phyloP scores from a whole-genome alignment of 1,284 basidiomycete species.

The Heterobasidion occidentale region DNA sequence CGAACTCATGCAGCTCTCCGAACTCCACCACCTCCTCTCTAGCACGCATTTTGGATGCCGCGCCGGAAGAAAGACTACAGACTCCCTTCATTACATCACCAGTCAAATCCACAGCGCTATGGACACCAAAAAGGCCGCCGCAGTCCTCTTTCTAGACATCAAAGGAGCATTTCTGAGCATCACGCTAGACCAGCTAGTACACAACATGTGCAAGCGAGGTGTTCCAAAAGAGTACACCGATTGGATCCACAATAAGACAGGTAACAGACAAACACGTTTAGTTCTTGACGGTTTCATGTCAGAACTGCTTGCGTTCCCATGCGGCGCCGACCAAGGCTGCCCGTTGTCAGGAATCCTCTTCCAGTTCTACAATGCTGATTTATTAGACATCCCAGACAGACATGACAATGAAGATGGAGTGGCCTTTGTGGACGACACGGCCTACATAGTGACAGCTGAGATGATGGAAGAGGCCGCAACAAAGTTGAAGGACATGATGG shows the following conservation, averaged over 20 bases:
- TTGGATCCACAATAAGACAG: conserved; percentile 14
- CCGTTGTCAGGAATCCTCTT: conserved; percentile 24
- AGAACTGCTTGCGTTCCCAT: not conserved
- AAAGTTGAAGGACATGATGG: conserved; percentile 15
- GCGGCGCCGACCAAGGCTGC: conserved; percentile 9
- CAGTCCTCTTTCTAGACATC: conserved; percentile 29
- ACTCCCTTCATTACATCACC: conserved; percentile 26
- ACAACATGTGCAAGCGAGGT: conserved; percentile 20
- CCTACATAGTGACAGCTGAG: conserved; percentile 9
- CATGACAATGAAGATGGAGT: conserved; percentile 11
- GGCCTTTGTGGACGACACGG: conserved; percentile 23
- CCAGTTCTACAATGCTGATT: conserved; percentile 25
- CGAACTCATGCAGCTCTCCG: conserved; percentile 13
- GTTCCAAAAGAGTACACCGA: conserved; percentile 4
- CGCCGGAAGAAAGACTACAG: conserved; percentile 25
- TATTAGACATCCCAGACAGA: conserved; percentile 13
- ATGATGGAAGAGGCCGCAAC: conserved; percentile 10
- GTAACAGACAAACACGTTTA: conserved; percentile 6
- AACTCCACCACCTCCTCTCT: conserved; percentile 17
- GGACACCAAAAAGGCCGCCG: conserved; percentile 18
- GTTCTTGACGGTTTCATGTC: not conserved
- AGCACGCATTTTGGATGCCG: conserved; percentile 26
- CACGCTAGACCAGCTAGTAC: conserved; percentile 18
- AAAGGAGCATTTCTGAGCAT: conserved; percentile 31
- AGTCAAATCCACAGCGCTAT: conserved; percentile 16